A percentile compares a stretch with the other conserved stretches of the same genome.
Conservation (phyloP, 306 rosid genomes). For the Glycyrrhiza uralensis region DNA sequence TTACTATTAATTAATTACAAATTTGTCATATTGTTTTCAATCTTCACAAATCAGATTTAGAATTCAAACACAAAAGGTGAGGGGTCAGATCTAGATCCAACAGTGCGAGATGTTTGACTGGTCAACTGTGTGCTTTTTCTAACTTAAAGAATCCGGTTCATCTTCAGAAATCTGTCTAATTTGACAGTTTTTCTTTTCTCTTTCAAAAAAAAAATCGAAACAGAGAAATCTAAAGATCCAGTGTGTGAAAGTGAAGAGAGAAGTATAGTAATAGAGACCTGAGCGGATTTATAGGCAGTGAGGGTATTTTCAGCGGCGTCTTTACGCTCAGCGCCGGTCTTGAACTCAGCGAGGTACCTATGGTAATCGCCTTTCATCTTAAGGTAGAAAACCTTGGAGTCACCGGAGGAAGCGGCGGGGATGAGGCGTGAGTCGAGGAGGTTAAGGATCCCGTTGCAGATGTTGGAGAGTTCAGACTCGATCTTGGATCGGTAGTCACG, state of each 20-base stretch:
- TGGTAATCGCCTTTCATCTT: constrained; percentile 99
- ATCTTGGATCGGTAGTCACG: constrained; percentile 95
- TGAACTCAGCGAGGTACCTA: constrained; percentile 95
- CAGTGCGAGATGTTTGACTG: too few species aligned
- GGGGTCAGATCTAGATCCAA: too few species aligned
- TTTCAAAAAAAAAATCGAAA: neutral
- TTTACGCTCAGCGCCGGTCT: constrained; percentile 88
- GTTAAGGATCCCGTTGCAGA: constrained; percentile 94
- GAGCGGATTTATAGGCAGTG: constrained; percentile 89
- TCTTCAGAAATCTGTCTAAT: neutral
- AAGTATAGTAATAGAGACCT: constrained; percentile 63
- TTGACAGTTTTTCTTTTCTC: neutral
- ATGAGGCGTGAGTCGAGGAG: constrained; percentile 89
- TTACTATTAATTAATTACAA: too few species aligned
- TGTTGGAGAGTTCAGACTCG: constrained; percentile 80
- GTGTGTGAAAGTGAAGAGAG: neutral
- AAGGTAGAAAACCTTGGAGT: constrained; percentile 94
- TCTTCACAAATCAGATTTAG: too few species aligned
- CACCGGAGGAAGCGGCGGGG: constrained; percentile 82
- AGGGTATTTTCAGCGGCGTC: constrained; percentile 98
- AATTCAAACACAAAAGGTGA: too few species aligned
- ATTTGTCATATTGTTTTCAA: too few species aligned
- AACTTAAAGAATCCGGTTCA: too few species aligned
- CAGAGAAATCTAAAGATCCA: neutral
- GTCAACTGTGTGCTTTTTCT: too few species aligned